Percentiles rank a stretch among this genome's conserved stretches.
phyloP scores from a whole-genome alignment of 345 rosid species.

The Lagerstroemia speciosa region DNA sequence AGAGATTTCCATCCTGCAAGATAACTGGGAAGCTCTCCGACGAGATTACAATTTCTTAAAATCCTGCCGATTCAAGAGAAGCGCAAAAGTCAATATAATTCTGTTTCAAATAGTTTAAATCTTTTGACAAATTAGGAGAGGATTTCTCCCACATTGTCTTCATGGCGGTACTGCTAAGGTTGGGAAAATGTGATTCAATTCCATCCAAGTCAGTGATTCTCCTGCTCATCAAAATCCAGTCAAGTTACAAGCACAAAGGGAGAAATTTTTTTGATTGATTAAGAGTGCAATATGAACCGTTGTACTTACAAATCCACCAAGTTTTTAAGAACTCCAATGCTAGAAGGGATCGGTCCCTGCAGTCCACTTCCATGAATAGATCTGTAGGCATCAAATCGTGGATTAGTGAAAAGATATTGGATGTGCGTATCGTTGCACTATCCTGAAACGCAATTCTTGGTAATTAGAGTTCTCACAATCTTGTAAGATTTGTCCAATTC shows the following conservation, averaged over 20 bases:
- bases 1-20: slow-evolving; percentile 14
- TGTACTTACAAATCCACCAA: slow-evolving; percentile 6
- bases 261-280: neutral
- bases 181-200: neutral
- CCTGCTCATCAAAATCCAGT: slow-evolving; percentile 7
- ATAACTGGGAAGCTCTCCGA: slow-evolving; percentile 33
- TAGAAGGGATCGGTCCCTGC: slow-evolving; percentile 15
- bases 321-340: neutral
- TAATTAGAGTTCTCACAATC: slow-evolving; percentile 1
- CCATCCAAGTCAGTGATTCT: slow-evolving; percentile 13
- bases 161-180: neutral
- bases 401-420: too few species aligned
- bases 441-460: too few species aligned
- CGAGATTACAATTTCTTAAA: slow-evolving; percentile 48
- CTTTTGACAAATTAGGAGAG: neutral
- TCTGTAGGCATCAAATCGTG: neutral
- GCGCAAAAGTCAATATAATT: neutral
- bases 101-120: too few species aligned
- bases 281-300: neutral
- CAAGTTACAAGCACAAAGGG: neutral
- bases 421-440: too few species aligned
- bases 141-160: neutral
- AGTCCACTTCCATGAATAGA: slow-evolving; percentile 10
- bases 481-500: neutral
- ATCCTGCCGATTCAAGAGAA: slow-evolving; percentile 21